Conservation (phyloP, 2,329 filamentous ascomycete species). For the Biscogniauxia mediterranea region DNA sequence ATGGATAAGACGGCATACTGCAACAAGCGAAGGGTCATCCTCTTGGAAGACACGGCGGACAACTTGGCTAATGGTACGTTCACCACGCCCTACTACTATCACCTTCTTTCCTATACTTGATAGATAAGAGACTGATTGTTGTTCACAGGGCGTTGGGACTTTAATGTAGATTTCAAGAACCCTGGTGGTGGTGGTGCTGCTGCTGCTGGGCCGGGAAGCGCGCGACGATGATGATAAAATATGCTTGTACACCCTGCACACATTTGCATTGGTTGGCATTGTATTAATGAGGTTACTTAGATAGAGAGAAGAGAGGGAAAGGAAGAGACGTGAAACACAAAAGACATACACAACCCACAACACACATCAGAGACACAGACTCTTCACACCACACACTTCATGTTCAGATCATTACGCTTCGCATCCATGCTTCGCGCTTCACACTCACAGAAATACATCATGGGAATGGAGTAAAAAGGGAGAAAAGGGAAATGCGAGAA, state of each 20-base stretch:
- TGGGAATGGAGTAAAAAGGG: too few species aligned
- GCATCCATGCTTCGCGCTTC: too few species aligned
- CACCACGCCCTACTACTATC: neutral
- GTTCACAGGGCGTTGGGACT: conserved; percentile 31
- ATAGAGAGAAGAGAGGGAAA: conserved; percentile 4
- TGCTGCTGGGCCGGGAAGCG: conserved; percentile 5
- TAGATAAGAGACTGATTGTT: neutral
- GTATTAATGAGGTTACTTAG: conserved; percentile 3
- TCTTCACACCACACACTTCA: too few species aligned
- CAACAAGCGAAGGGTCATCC: conserved; percentile 83
- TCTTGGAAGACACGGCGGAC: conserved; percentile 89
- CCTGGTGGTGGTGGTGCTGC: conserved; percentile 9
- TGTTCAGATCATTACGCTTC: too few species aligned
- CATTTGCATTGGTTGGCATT: too few species aligned
- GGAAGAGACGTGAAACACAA: too few species aligned
- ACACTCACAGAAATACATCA: too few species aligned
- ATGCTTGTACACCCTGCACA: too few species aligned
- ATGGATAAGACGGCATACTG: conserved; percentile 99
- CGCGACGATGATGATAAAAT: neutral
- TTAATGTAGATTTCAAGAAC: conserved; percentile 33
- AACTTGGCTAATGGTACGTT: conserved; percentile 81
- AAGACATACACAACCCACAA: too few species aligned
- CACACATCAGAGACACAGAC: too few species aligned
- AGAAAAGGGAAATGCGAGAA: too few species aligned
- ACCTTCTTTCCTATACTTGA: conserved; percentile 5